Evolutionary conservation across 768 basidiomycete species (phyloP).

Genomic region (Tulasnella sp.): DNA sequence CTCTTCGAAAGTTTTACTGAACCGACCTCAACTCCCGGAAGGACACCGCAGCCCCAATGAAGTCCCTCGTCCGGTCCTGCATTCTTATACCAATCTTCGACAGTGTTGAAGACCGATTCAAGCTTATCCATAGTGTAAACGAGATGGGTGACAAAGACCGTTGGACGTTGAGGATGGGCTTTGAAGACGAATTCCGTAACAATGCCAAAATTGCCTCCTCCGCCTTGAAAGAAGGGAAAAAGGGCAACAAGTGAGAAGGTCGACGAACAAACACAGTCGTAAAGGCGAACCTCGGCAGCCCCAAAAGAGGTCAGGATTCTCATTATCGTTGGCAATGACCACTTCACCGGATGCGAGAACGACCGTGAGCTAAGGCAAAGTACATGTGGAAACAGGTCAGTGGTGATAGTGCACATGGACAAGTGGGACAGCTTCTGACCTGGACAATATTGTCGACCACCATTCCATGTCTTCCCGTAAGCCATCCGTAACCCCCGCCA

Average conservation of each 20-base stretch:
- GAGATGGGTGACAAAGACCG: neutral
- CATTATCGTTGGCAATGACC: neutral
- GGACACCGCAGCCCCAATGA: neutral
- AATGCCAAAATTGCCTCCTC: neutral
- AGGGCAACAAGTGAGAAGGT: neutral
- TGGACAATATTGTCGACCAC: neutral
- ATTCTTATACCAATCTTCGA: neutral
- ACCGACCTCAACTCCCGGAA: neutral
- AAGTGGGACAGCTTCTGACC: neutral
- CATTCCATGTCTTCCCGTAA: neutral
- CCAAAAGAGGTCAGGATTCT: conserved; percentile 6
- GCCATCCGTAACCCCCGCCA: neutral
- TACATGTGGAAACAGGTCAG: neutral
- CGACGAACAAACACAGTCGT: neutral
- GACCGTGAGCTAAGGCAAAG: neutral
- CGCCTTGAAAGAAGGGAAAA: conserved; percentile 4
- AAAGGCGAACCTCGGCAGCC: neutral
- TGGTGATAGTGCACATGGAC: neutral
- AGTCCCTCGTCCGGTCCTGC: neutral
- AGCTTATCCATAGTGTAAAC: neutral
- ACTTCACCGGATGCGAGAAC: conserved; percentile 1
- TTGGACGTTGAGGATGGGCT: conserved; percentile 36
- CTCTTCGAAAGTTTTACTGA: neutral
- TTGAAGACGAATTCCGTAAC: conserved; percentile 19
- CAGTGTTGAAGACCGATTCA: neutral